These are phyloP conservation scores for Solanum okadae DNA, from an alignment of 257 asterid genomes.

Conservation along the genomic window DNA sequence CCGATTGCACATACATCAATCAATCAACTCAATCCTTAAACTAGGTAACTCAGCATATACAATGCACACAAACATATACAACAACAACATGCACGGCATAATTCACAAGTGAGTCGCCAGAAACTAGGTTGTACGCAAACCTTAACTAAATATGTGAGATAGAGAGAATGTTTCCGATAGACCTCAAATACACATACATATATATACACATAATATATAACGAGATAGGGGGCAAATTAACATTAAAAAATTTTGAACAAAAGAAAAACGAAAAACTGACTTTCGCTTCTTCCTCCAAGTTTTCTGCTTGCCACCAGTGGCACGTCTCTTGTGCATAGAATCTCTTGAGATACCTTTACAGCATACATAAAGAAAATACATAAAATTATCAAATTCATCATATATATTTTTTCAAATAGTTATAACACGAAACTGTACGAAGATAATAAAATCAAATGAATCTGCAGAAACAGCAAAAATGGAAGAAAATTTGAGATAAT, in stretches of 20 bases:
- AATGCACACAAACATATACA: not conserved
- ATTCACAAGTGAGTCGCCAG: not conserved
- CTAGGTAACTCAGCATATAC: not conserved
- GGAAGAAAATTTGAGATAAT: not conserved
- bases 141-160: not conserved
- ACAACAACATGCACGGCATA: not conserved
- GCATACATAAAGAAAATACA: not conserved
- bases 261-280: not conserved
- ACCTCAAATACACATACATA: too few relatives aligned
- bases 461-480: not conserved
- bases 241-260: not conserved
- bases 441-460: not conserved
- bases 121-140: not conserved
- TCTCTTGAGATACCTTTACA: conserved; percentile 23
- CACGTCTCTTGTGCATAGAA: conserved; percentile 19
- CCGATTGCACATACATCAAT: not conserved
- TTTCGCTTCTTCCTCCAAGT: conserved; percentile 27
- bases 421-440: not conserved
- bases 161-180: not conserved
- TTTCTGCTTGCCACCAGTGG: conserved; percentile 1
- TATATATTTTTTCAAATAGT: not conserved
- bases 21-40: not conserved
- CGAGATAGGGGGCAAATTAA: not conserved
- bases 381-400: not conserved
- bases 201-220: not conserved